Base-by-base conservation (phyloP, 495 filamentous ascomycete genomes). In the Trichoderma reesei region DNA sequence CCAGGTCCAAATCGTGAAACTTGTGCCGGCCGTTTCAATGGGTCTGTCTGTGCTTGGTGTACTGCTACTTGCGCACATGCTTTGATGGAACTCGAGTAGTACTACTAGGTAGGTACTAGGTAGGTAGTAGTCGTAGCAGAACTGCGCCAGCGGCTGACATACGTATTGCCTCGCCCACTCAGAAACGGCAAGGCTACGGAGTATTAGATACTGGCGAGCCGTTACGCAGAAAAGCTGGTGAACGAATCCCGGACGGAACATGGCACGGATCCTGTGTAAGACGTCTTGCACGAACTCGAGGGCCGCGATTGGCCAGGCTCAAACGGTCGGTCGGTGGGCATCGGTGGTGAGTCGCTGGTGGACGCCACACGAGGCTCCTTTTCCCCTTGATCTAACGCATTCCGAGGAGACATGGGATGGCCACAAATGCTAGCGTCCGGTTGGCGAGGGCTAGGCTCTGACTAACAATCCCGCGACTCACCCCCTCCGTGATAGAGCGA, bases 341-440 rank as follows among this genome's bases (percentile, higher is more conserved):
- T 34, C 26, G 51, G 51, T 56, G 51, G 51, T 56, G 51, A 56
- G 31, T 56, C 26, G 51, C 31, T 56, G 51, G 51, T 34, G 51
- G 51, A 56, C 51, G 51, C 51, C 51, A 33, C 51, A 33, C 51
- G 51, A 56, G 51, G 51, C 51, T 56, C 51, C 51, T 56, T 56
- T 56, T 56, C 51, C 51, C 51, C 51, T 56, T 56, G 51, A 56
- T 56, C 51, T 56, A 56, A 56, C 51, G 48, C 51, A 36, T 56
- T 34, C 20, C 9, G 20, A 31, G 26, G 18, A 31, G 51, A 56
- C 44, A 48, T 18, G 44, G 41, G 44, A 48, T 18, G 44, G 44
- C 44, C 16, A 48, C 16, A 48, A 18, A 48, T 48, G 44, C 44
- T 48, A 48, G 44, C 44, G 44, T 13, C 11, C 7, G 16, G 41